Evolutionary conservation across 257 asterid species (phyloP), one percentile per base, ranked within the genome.

Genomic region (Jaltomata sinuosa): DNA sequence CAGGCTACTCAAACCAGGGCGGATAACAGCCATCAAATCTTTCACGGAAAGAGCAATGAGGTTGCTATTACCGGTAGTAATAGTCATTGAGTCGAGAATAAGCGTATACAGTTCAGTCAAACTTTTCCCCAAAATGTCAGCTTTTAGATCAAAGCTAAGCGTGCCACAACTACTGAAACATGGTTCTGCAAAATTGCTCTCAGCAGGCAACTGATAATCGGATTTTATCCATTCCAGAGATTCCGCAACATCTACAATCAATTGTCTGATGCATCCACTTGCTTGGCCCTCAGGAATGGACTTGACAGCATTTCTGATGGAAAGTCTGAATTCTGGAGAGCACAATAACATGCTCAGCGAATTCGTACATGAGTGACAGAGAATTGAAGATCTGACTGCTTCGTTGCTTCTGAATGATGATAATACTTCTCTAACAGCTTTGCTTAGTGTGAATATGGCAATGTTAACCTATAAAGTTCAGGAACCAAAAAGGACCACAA

Each of bases 271-370:
- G 89, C 92, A 94, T 53, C 90, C 98, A 85, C 97, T 90, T 49
- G 94, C 94, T 89, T 93, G 98, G 85, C 99, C 98, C 91, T 96
- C 99, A 12, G 99, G 99, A 84, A 96, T 90, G 82, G 94, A 88
- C 87, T 90, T 91, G 78, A 92, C 87, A 84, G 97, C 98, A 67
- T 87, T 94, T 85, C 92, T 86, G 86, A 93, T 87, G 82, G 99
- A 94, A 85, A 87, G 89, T 87, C 91, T 89, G 87, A 96, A 94
- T 79, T 92, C 90, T 34, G 87, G 85, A 84, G 98, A 91, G 90
- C 97, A 89, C 80, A 94, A 83, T 71, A 94, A 57, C 88, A 84
- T 84, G 89, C 93, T 88, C 87, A 93, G 84, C 84, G 97, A 88
- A 85, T 89, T 88, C 74, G 92, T 85, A 86, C 85, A 83, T 74